These are phyloP conservation scores for Globisporangium solare DNA, from an alignment of 352 stramenopile genomes.

Conservation along the genomic window DNA sequence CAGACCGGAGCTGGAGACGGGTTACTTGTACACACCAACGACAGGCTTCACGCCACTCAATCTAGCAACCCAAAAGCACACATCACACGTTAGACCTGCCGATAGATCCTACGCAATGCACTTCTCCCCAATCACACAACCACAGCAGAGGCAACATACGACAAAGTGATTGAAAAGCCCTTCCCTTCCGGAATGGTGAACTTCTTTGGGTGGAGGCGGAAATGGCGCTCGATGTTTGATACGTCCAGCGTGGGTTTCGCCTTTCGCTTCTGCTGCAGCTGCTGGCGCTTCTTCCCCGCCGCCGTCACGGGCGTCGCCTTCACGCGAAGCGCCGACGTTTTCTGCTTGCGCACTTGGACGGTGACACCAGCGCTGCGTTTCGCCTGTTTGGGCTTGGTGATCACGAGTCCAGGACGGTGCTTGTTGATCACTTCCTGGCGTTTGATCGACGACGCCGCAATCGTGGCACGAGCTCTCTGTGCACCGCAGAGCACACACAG, in stretches of 20 bases:
- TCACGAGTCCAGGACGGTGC: constrained; percentile 48
- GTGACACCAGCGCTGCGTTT: constrained; percentile 17
- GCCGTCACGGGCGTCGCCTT: constrained; percentile 19
- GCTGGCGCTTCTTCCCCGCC: constrained; percentile 11
- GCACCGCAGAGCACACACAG: background rate
- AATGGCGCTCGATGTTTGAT: constrained; percentile 79
- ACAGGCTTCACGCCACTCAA: constrained; percentile 73
- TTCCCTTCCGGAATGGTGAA: constrained; percentile 76
- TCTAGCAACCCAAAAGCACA: constrained; percentile 13
- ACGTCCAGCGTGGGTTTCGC: constrained; percentile 42
- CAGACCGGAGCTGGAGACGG: background rate
- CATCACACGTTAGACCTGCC: background rate
- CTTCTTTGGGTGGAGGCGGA: constrained; percentile 70
- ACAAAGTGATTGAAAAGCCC: constrained; percentile 79
- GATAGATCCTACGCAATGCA: too few species aligned
- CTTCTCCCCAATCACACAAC: too few species aligned
- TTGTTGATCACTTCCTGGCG: constrained; percentile 71
- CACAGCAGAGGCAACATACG: constrained; percentile 35
- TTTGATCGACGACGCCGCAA: constrained; percentile 48
- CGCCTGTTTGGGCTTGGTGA: constrained; percentile 20
- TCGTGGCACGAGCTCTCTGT: constrained; percentile 38
- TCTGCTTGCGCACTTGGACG: constrained; percentile 37
- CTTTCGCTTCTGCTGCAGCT: constrained; percentile 17
- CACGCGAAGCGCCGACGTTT: constrained; percentile 34
- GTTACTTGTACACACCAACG: constrained; percentile 58